Percentiles rank a stretch among this genome's conserved stretches.
Conservation (phyloP, 2,329 filamentous ascomycete species). For the Colletotrichum sp. region DNA sequence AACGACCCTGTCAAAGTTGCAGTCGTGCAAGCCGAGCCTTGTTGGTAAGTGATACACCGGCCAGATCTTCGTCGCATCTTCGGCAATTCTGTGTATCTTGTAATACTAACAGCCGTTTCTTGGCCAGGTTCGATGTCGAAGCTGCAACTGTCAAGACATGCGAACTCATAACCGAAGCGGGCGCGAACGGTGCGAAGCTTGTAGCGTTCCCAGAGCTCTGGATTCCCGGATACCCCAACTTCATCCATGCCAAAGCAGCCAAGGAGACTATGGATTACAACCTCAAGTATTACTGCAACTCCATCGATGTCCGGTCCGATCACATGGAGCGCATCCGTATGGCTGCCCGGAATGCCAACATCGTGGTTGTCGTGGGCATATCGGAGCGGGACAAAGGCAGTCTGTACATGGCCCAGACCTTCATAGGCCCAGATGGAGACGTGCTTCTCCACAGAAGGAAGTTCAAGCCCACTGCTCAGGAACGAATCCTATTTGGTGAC, state of each 20-base stretch:
- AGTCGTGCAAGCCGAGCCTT: neutral
- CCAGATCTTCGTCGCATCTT: neutral
- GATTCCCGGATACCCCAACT: slow-evolving; percentile 54
- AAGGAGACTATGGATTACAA: neutral
- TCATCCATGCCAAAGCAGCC: slow-evolving; percentile 22
- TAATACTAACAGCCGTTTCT: neutral
- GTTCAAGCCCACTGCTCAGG: slow-evolving; percentile 26
- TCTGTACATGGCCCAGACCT: slow-evolving; percentile 51
- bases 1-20: neutral
- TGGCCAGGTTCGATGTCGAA: neutral
- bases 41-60: neutral
- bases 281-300: neutral
- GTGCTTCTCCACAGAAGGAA: slow-evolving; percentile 48
- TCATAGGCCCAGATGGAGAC: slow-evolving; percentile 45
- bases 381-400: slow-evolving; percentile 49
- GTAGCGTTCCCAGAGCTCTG: slow-evolving; percentile 60
- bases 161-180: slow-evolving; percentile 59
- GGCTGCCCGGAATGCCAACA: neutral
- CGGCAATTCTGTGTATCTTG: neutral
- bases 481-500: neutral
- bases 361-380: slow-evolving; percentile 45
- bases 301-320: neutral
- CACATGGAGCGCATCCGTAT: neutral
- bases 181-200: slow-evolving; percentile 55
- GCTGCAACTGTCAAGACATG: slow-evolving; percentile 52